These are phyloP conservation scores for Durio zibethinus DNA, from an alignment of 345 rosid species.

Conservation along the genomic window DNA sequence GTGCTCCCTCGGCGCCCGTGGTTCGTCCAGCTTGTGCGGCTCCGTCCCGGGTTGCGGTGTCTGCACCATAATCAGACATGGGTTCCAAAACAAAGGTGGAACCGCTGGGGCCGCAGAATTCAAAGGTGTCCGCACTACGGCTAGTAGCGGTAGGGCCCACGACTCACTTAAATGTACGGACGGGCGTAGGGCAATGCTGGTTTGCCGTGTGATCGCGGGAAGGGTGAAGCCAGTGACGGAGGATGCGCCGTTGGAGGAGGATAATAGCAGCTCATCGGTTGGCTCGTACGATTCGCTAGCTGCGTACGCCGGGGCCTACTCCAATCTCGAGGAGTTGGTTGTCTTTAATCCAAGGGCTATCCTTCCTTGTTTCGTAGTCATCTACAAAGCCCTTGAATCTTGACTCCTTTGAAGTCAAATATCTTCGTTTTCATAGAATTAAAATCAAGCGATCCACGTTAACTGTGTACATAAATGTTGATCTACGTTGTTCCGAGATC, in stretches of 20 bases:
- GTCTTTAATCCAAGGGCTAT: conserved; percentile 87
- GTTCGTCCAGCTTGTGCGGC: conserved; percentile 77
- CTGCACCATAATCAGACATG: conserved; percentile 82
- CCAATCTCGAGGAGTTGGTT: conserved; percentile 75
- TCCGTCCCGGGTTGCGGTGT: conserved; percentile 81
- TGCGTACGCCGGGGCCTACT: conserved; percentile 59
- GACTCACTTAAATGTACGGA: conserved; percentile 56
- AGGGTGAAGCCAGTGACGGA: conserved; percentile 56
- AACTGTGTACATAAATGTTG: background rate
- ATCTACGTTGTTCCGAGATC: conserved; percentile 2
- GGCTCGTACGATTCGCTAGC: conserved; percentile 81
- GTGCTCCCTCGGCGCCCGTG: conserved; percentile 76
- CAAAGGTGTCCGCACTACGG: conserved; percentile 69
- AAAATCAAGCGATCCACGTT: background rate
- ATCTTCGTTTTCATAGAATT: background rate
- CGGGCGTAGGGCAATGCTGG: conserved; percentile 85
- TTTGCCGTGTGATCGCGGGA: conserved; percentile 96
- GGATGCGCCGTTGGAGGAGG: conserved; percentile 34
- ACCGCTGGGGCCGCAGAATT: background rate
- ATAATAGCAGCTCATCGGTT: conserved; percentile 9
- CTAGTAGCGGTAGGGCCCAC: conserved; percentile 97
- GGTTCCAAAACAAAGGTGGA: conserved; percentile 50
- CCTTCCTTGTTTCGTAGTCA: conserved; percentile 92
- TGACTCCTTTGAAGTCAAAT: conserved; percentile 9
- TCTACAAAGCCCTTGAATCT: conserved; percentile 64